Evolutionary conservation across 495 filamentous ascomycete genomes (phyloP).

Genomic region (Neurospora sp.): DNA sequence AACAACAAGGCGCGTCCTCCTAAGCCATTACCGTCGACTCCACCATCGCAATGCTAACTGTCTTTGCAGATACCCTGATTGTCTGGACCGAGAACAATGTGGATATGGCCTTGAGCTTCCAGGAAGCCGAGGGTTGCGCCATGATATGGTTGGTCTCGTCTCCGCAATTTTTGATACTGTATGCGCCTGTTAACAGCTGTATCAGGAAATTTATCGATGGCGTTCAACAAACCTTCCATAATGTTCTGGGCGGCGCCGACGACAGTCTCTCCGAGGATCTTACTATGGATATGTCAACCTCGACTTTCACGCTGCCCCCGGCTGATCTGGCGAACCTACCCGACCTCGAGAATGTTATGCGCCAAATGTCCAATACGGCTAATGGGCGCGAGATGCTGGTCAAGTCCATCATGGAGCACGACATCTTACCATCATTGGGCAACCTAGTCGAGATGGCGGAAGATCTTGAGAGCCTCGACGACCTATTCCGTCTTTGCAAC

Average conservation of each 20-base stretch:
- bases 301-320: constrained; percentile 57
- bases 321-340: constrained; percentile 68
- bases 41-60: constrained; percentile 17
- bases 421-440: constrained; percentile 81
- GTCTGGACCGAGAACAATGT: constrained; percentile 93
- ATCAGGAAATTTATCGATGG: constrained; percentile 81
- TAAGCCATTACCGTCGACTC: not conserved
- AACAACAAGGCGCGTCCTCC: constrained; percentile 73
- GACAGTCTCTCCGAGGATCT: constrained; percentile 85
- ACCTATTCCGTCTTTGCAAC: constrained; percentile 86
- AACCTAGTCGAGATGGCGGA: constrained; percentile 79
- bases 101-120: constrained; percentile 98
- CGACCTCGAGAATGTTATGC: constrained; percentile 76
- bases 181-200: constrained; percentile 7
- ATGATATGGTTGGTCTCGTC: constrained; percentile 62
- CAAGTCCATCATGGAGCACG: constrained; percentile 72
- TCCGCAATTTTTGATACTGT: constrained; percentile 7
- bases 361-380: constrained; percentile 60
- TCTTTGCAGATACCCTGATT: constrained; percentile 73
- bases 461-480: constrained; percentile 73
- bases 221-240: constrained; percentile 54
- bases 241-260: constrained; percentile 47
- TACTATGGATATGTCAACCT: constrained; percentile 50
- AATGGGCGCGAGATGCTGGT: constrained; percentile 77
- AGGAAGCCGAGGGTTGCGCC: constrained; percentile 90